These are phyloP conservation scores for Suillus sp. DNA, from an alignment of 768 basidiomycete species.

Conservation along the genomic window DNA sequence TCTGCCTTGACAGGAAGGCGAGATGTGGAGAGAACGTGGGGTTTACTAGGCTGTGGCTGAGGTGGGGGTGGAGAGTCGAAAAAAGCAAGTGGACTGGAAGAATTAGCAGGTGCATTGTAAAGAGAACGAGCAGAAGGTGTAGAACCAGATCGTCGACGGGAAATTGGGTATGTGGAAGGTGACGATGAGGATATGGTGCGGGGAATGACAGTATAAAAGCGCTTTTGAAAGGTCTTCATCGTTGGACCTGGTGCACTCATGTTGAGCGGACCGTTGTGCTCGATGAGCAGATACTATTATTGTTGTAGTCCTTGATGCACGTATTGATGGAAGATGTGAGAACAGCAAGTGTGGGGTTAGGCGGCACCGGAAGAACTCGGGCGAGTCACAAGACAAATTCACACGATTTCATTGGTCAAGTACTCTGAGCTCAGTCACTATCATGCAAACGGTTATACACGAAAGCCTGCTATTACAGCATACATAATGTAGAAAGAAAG, in stretches of 20 bases:
- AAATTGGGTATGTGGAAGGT: conserved; percentile 33
- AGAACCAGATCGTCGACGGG: conserved; percentile 49
- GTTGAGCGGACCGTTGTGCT: neutral
- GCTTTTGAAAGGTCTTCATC: conserved; percentile 54
- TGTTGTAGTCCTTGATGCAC: neutral
- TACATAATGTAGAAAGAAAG: no score
- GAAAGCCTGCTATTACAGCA: no score
- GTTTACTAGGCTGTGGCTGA: conserved; percentile 40
- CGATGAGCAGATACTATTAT: neutral
- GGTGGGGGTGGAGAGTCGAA: conserved; percentile 42
- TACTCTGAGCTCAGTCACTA: no score
- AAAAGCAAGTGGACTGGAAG: conserved; percentile 38
- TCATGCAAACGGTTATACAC: no score
- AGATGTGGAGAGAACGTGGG: conserved; percentile 41
- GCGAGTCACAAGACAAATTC: neutral
- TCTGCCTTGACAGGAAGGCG: conserved; percentile 50
- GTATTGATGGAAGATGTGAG: neutral
- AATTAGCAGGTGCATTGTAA: conserved; percentile 37
- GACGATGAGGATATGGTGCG: conserved; percentile 33
- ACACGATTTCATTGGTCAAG: neutral
- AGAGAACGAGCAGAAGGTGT: conserved; percentile 43
- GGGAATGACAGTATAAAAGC: conserved; percentile 48
- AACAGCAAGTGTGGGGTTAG: conserved; percentile 1
- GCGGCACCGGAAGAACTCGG: conserved; percentile 1
- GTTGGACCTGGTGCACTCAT: conserved; percentile 43